Conservation (phyloP, 2,329 filamentous ascomycete genomes). For the Ophiostoma tasmaniense region DNA sequence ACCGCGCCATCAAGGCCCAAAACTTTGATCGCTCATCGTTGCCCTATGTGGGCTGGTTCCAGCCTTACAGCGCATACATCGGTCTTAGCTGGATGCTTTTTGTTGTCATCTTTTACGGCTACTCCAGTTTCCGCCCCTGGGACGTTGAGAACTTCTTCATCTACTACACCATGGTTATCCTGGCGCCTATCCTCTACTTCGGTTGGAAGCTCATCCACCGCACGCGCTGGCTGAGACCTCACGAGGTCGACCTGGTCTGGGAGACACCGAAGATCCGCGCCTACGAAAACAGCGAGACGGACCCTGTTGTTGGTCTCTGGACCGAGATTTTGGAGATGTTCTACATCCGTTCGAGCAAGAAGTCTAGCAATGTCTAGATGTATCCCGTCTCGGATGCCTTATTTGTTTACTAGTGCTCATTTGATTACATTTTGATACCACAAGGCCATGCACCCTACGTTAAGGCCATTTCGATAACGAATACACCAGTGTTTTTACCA, state of each 20-base stretch:
- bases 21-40: conserved; percentile 28
- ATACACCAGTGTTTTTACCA: neutral
- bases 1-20: conserved; percentile 31
- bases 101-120: conserved; percentile 40
- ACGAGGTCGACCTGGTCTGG: conserved; percentile 24
- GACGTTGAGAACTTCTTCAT: conserved; percentile 38
- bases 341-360: neutral
- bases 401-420: neutral
- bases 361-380: neutral
- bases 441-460: neutral
- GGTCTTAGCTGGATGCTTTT: conserved; percentile 21
- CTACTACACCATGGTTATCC: conserved; percentile 50
- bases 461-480: neutral
- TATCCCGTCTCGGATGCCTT: neutral
- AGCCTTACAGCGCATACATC: conserved; percentile 34
- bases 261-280: conserved; percentile 25
- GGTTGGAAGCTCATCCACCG: conserved; percentile 57
- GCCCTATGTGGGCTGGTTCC: conserved; percentile 32
- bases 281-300: conserved; percentile 30
- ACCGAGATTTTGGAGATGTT: conserved; percentile 16
- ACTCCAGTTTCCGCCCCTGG: conserved; percentile 43
- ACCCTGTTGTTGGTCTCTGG: conserved; percentile 16
- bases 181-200: conserved; percentile 45
- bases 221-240: conserved; percentile 34
- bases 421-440: neutral